Base-by-base conservation (phyloP, 257 asterid genomes). In the Hygrophila difformis region DNA sequence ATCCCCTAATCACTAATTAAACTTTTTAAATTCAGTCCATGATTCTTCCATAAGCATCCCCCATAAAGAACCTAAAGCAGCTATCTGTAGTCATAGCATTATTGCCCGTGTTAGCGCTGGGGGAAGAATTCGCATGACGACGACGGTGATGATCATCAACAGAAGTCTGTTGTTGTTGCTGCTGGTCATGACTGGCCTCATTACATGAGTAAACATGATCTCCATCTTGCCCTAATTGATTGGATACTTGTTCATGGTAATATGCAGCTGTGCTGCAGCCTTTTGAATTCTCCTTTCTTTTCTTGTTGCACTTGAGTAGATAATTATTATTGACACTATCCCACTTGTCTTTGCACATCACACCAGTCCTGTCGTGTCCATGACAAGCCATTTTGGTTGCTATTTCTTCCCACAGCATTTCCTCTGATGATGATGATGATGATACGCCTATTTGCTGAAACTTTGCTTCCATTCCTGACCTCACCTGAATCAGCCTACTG, bases 61-160 rank as follows among this genome's bases (percentile, higher is more conserved):
- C 93, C 81, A 89, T 71, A 35, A 73, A 67, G 78, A 63, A 77
- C 79, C 91, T 82, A 42, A 75, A 74, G 55, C 86, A 69, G 28
- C 64, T 70, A 46, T 80, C 91, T n/a, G n/a, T n/a, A 59, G 52
- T 68, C 4, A 72, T 51, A 0, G 57, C 62, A 56, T 67, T 57
- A 6, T 63, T 34, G 11, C 55, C 46, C 37, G 52, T 37, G 31
- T 57, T 49, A 40, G 52, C 33, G 31, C 31, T 66, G 0, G 61
- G 58, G 31, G 69, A 65, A 1, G 72, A 51, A 61, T 55, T 50
- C 8, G 41, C 51, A 47, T 74, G 69, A n/a, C n/a, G n/a, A n/a
- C n/a, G n/a, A n/a, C n/a, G n/a, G n/a, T n/a, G n/a, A n/a, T n/a
- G n/a, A n/a, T n/a, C n/a, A n/a, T n/a, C n/a, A n/a, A n/a, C n/a